A percentile compares a stretch with the other conserved stretches of the same genome.
Conservation (phyloP, 805 yeast species). For the Hanseniaspora taiwanica region DNA sequence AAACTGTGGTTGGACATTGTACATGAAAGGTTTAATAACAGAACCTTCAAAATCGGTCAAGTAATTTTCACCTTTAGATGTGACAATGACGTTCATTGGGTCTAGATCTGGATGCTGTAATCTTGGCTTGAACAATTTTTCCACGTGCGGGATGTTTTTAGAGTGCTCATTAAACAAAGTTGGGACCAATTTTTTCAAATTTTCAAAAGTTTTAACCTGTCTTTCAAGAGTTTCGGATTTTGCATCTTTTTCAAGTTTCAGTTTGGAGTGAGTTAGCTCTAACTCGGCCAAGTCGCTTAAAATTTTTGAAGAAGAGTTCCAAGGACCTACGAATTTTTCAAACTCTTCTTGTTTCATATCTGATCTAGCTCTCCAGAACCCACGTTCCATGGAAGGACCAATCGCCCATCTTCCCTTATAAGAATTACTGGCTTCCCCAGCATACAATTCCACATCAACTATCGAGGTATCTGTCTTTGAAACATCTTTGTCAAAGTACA, state of each 20-base stretch:
- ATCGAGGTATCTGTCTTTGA: conserved; percentile 18
- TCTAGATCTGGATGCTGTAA: conserved; percentile 73
- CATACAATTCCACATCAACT: conserved; percentile 29
- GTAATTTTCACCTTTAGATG: conserved; percentile 28
- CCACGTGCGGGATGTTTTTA: conserved; percentile 44
- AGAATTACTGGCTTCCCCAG: conserved; percentile 40
- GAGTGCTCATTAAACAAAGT: conserved; percentile 39
- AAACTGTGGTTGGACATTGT: conserved; percentile 70
- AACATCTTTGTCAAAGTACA: conserved; percentile 68
- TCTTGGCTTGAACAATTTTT: conserved; percentile 57
- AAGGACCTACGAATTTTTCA: conserved; percentile 59
- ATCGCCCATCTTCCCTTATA: conserved; percentile 67
- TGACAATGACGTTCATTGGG: conserved; percentile 69
- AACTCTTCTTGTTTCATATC: conserved; percentile 37
- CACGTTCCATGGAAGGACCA: conserved; percentile 79
- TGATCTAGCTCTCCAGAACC: conserved; percentile 51
- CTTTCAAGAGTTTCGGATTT: conserved; percentile 31
- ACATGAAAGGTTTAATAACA: conserved; percentile 66
- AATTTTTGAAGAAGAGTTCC: conserved; percentile 54
- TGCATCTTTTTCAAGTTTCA: conserved; percentile 34
- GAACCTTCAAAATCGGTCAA: conserved; percentile 79
- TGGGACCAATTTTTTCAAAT: conserved; percentile 43
- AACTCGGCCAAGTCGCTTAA: conserved; percentile 57
- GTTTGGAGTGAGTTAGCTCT: conserved; percentile 43
- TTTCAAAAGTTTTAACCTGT: conserved; percentile 48